Conservation (phyloP, 2,329 filamentous ascomycete genomes). For the Aschersonia sp. region DNA sequence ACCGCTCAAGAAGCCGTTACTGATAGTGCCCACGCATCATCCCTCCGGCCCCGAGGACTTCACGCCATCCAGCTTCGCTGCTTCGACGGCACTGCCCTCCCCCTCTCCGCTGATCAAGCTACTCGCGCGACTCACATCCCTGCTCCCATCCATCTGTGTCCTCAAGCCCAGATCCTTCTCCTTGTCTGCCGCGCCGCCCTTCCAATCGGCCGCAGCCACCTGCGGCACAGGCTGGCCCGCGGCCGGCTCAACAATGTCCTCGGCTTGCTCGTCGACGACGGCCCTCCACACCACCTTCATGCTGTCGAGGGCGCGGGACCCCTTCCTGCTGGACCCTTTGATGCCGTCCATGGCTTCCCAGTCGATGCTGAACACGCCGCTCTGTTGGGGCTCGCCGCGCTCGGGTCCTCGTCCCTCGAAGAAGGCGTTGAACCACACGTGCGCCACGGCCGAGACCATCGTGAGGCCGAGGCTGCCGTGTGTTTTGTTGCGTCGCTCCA, state of each 20-base stretch:
- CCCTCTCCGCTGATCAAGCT: constrained; percentile 37
- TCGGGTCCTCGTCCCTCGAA: constrained; percentile 76
- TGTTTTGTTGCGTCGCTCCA: constrained; percentile 74
- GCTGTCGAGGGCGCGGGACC: constrained; percentile 65
- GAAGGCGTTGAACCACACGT: constrained; percentile 93
- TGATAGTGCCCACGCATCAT: constrained; percentile 14
- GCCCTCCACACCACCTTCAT: constrained; percentile 74
- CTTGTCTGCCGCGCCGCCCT: constrained; percentile 32
- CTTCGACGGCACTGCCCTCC: constrained; percentile 3
- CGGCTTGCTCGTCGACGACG: constrained; percentile 13
- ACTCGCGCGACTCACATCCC: constrained; percentile 56
- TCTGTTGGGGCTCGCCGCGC: constrained; percentile 50
- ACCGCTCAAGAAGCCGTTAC: background rate
- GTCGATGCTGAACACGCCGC: constrained; percentile 44
- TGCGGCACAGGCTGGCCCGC: constrained; percentile 57
- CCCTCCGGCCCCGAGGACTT: constrained; percentile 21
- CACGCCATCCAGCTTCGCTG: constrained; percentile 14
- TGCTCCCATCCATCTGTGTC: constrained; percentile 48
- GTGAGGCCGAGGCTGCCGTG: constrained; percentile 65
- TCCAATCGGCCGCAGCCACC: constrained; percentile 60
- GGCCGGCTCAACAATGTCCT: constrained; percentile 43
- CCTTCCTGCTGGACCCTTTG: constrained; percentile 76
- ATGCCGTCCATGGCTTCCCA: constrained; percentile 78
- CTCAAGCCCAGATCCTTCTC: constrained; percentile 55
- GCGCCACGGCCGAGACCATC: constrained; percentile 84